A percentile compares a stretch with the other conserved stretches of the same genome.
phyloP scores from a whole-genome alignment of 31 red algal species.

The Asparagopsis taxiformis region DNA sequence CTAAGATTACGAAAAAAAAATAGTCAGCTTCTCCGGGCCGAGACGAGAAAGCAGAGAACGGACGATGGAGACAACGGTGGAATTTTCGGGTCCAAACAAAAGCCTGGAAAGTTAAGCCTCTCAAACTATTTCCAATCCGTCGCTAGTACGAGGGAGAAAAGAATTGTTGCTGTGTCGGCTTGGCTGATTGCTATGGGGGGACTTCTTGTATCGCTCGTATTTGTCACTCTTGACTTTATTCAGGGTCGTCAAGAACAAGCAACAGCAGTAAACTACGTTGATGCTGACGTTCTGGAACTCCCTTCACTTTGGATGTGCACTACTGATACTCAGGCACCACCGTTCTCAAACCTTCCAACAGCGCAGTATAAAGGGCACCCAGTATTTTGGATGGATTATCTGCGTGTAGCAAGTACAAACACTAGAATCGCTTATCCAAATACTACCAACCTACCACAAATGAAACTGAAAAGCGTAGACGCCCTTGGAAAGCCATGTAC shows the following conservation, averaged over 20 bases:
- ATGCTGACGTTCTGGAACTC: conserved; percentile 14
- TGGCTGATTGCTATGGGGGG: conserved; percentile 53
- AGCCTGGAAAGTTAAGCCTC: conserved; percentile 35
- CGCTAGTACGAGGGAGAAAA: conserved; percentile 47
- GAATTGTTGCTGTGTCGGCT: conserved; percentile 45
- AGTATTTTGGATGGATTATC: conserved; percentile 38
- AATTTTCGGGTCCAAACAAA: conserved; percentile 1
- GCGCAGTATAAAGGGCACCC: conserved; percentile 24
- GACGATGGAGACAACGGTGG: conserved; percentile 5
- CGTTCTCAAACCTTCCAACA: conserved; percentile 24
- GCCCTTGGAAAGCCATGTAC: conserved; percentile 7
- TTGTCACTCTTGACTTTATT: conserved; percentile 68
- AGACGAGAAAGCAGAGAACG: conserved; percentile 9
- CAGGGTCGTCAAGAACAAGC: conserved; percentile 31
- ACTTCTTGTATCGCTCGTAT: conserved; percentile 51
- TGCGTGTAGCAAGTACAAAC: conserved; percentile 3
- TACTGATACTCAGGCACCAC: conserved; percentile 14
- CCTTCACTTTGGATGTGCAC: conserved; percentile 53
- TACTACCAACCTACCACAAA: conserved; percentile 14
- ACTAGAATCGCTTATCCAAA: conserved; percentile 34
- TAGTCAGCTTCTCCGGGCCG: background rate
- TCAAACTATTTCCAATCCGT: conserved; percentile 45
- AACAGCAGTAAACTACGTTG: conserved; percentile 21
- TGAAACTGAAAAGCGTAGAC: conserved; percentile 3
- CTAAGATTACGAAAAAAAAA: background rate